Base-by-base conservation (phyloP, 345 rosid species). In the Eutrema heterophyllum region DNA sequence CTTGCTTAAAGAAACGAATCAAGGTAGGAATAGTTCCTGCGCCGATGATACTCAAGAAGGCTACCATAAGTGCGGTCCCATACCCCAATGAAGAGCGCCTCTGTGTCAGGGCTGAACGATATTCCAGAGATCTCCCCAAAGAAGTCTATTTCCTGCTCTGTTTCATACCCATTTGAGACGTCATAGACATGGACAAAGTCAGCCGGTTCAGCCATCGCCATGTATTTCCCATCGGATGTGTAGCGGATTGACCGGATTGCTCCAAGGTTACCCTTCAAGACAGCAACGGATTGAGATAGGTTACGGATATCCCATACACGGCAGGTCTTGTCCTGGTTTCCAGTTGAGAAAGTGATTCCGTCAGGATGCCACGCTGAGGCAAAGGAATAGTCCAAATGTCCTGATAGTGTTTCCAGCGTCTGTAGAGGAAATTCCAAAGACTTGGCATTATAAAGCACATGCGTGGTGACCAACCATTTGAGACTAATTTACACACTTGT, bases 31-130 rank as follows among this genome's bases (percentile, higher is more conserved):
- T 83, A 87, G 74, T 85, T 84, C 74, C 89, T 81, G 70, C 85
- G 64, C 36, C 97, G 84, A 7, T 83, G 75, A 52, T 82, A 90
- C 81, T 90, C 90, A 5, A 90, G 86, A 44, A 90, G 94, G 83
- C 97, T 87, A 41, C 94, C 92, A 33, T 90, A 90, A 26, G 92
- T 88, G 12, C 97, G 90, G 79, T 90, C 97, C 90, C 94, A 88
- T 57, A 90, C 89, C 11, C 97, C 97, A 9, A 90, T 71, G 48
- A 84, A 90, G 15, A 90, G 94, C 10, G 92, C 81, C 58, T 90
- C 97, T 2, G 94, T 83, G 75, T 88, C 94, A 0, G 97, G 94
- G 64, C 97, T 90, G 75, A 84, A 90, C 11, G 97, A 85, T 64
- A 90, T 81, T 26, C 97, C 97, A 0, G 97, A 88, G 67, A 90